Conservation (phyloP, 108 stramenopile species). For the Cyclotella sp. region DNA sequence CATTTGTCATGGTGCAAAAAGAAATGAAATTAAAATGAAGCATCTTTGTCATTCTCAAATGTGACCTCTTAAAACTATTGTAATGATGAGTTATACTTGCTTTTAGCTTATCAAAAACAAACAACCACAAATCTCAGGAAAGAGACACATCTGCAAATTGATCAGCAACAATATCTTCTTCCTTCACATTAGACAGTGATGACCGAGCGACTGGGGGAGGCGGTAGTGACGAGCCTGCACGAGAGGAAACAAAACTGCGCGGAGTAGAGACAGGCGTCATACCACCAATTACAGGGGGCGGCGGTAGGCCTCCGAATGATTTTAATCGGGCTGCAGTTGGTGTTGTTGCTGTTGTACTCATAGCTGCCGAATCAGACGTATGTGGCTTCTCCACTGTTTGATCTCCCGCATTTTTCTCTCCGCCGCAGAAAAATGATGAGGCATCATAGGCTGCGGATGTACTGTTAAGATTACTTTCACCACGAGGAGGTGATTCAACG, state of each 20-base stretch:
- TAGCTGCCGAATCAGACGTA: constrained; percentile 12
- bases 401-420: background rate
- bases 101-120: background rate
- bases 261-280: background rate
- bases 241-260: background rate
- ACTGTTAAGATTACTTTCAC: constrained; percentile 3
- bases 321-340: constrained; percentile 14
- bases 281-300: constrained; percentile 27
- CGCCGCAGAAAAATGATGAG: background rate
- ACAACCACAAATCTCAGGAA: constrained; percentile 9
- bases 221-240: constrained; percentile 22
- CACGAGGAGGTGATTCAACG: constrained; percentile 8
- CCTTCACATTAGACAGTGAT: background rate
- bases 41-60: background rate
- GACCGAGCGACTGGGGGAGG: constrained; percentile 26
- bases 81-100: background rate
- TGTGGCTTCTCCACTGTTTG: background rate
- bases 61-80: no score
- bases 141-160: constrained; percentile 30
- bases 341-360: constrained; percentile 14
- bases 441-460: background rate
- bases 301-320: constrained; percentile 37
- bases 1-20: no score
- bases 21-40: background rate
- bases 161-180: constrained; percentile 20